These are phyloP conservation scores for Ampelomyces quisqualis DNA, from an alignment of 2,329 filamentous ascomycete genomes.

Conservation along the genomic window DNA sequence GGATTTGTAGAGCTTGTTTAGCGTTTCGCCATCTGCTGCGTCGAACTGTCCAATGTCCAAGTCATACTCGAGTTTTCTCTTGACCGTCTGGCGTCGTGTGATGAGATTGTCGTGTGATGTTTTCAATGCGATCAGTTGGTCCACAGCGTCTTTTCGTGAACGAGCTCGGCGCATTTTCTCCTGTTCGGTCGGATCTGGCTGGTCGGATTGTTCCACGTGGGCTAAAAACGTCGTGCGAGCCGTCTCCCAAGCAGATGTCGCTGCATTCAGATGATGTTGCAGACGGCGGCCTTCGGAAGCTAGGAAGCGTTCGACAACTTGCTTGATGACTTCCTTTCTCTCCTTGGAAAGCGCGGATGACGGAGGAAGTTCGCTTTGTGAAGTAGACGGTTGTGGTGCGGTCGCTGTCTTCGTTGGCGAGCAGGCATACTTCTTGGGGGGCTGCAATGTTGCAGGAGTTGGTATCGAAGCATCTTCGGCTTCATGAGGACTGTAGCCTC, in stretches of 20 bases:
- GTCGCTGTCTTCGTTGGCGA: slow-evolving; percentile 16
- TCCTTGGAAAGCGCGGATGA: slow-evolving; percentile 35
- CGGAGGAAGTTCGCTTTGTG: slow-evolving; percentile 7
- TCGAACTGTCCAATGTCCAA: slow-evolving; percentile 32
- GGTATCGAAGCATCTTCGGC: slow-evolving; percentile 18
- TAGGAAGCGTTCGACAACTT: slow-evolving; percentile 28
- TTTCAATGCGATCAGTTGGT: slow-evolving; percentile 28
- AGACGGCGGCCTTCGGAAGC: slow-evolving; percentile 25
- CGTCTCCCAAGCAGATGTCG: slow-evolving; percentile 28
- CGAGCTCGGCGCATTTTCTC: slow-evolving; percentile 28
- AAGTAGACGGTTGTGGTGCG: slow-evolving; percentile 1
- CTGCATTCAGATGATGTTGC: slow-evolving; percentile 26
- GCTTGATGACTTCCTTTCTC: slow-evolving; percentile 19
- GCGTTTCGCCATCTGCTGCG: slow-evolving; percentile 24
- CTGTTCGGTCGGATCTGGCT: slow-evolving; percentile 20
- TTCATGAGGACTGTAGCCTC: slow-evolving; percentile 18
- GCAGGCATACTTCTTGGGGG: slow-evolving; percentile 7
- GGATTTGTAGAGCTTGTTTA: slow-evolving; percentile 27
- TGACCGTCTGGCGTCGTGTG: slow-evolving; percentile 22
- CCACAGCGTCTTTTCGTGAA: slow-evolving; percentile 34
- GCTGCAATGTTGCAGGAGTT: slow-evolving; percentile 22
- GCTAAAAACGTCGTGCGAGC: slow-evolving; percentile 27
- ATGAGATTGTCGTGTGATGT: slow-evolving; percentile 19
- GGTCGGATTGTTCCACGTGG: slow-evolving; percentile 28
- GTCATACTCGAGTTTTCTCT: slow-evolving; percentile 34